These are phyloP conservation scores for Cymbopogon flexuosus DNA, from an alignment of 202 grass and related monocot species.

Conservation along the genomic window DNA sequence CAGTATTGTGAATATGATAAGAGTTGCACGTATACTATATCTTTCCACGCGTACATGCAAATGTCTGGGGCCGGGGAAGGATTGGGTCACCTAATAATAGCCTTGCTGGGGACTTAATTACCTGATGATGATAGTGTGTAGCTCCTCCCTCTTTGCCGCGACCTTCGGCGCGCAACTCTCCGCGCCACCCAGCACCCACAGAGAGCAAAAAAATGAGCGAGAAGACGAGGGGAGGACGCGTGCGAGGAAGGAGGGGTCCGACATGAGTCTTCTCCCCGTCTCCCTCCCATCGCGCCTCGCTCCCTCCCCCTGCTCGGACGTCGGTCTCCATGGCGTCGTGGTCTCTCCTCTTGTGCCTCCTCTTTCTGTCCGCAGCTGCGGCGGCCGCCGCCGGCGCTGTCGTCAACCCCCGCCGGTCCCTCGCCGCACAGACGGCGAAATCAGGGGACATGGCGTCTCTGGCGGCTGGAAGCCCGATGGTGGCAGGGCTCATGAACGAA, in stretches of 20 bases:
- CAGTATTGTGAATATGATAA: too few species aligned
- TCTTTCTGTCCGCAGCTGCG: neutral
- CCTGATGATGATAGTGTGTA: neutral
- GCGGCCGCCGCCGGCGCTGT: neutral
- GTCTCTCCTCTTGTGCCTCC: neutral
- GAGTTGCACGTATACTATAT: neutral
- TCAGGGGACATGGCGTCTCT: conserved; percentile 5
- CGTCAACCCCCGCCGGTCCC: neutral
- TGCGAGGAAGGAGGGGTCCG: conserved; percentile 25
- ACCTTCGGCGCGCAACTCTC: conserved; percentile 19
- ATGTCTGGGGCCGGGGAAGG: neutral
- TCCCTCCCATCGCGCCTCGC: neutral
- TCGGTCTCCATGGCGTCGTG: conserved; percentile 6
- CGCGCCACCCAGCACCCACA: conserved; percentile 4
- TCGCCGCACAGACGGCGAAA: neutral
- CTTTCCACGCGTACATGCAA: neutral
- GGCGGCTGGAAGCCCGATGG: conserved; percentile 30
- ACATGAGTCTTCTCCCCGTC: conserved; percentile 34
- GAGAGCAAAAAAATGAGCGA: neutral
- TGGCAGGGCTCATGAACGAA: conserved; percentile 37
- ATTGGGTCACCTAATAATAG: conserved; percentile 4
- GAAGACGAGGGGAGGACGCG: conserved; percentile 12
- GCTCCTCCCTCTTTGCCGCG: neutral
- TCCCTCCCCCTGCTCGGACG: neutral
- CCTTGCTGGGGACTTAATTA: neutral